Evolutionary conservation across 345 rosid species (phyloP).

Genomic region (Geranium rotundifolium): DNA sequence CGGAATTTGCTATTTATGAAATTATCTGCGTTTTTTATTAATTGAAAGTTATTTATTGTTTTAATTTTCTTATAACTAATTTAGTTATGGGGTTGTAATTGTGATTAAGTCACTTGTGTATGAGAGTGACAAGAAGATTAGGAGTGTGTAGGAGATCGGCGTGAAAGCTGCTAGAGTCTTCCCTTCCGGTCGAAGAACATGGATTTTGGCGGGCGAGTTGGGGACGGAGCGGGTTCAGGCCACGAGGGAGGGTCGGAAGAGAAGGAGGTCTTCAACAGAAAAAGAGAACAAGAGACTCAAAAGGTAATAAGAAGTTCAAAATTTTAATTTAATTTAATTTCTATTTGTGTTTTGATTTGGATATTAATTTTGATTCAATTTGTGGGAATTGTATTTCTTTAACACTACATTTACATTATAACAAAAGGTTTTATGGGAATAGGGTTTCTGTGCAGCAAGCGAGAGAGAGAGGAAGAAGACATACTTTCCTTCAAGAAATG

Average conservation of each 20-base stretch:
- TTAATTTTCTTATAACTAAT: no score
- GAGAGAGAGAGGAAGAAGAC: constrained; percentile 3
- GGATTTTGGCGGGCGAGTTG: constrained; percentile 35
- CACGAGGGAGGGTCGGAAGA: constrained; percentile 51
- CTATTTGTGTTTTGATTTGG: no score
- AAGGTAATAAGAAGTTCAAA: constrained; percentile 36
- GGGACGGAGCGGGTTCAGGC: constrained; percentile 26
- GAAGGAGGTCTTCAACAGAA: constrained; percentile 85
- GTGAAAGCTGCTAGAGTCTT: constrained; percentile 46
- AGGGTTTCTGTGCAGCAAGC: constrained; percentile 99
- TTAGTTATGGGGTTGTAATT: background rate
- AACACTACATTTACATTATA: background rate
- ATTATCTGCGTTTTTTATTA: no score
- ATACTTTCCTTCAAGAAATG: no score
- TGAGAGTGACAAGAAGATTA: constrained; percentile 97
- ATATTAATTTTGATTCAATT: background rate
- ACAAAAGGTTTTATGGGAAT: constrained; percentile 76
- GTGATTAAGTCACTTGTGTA: constrained; percentile 13
- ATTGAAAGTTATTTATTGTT: background rate
- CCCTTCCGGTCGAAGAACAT: constrained; percentile 30
- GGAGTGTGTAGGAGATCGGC: constrained; percentile 84
- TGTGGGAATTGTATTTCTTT: constrained; percentile 11
- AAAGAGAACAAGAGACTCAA: constrained; percentile 83
- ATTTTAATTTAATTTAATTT: background rate
- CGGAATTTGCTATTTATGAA: no score